phyloP scores from a whole-genome alignment of 768 basidiomycete species.

The Fomitopsis pulvina region DNA sequence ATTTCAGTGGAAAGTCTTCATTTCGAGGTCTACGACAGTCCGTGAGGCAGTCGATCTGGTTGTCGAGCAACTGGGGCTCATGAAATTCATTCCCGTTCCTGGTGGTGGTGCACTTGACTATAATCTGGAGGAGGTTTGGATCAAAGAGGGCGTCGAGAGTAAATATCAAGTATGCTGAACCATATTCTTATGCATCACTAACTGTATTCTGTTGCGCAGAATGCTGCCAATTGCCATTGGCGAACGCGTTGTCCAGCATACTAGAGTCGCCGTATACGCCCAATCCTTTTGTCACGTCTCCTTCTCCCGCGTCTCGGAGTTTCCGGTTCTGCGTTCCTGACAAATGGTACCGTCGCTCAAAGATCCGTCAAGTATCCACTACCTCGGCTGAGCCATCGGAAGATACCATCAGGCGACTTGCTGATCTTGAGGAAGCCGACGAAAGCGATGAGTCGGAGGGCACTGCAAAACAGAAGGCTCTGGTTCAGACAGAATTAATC shows the following conservation, averaged over 20 bases:
- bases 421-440: conserved; percentile 42
- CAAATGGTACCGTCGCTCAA: conserved; percentile 73
- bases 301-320: conserved; percentile 25
- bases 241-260: conserved; percentile 37
- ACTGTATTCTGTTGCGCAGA: conserved; percentile 22
- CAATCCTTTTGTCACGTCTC: conserved; percentile 12
- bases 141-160: conserved; percentile 49
- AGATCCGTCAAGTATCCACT: conserved; percentile 43
- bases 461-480: conserved; percentile 50
- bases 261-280: conserved; percentile 27
- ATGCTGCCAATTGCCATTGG: conserved; percentile 36
- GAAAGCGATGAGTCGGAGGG: conserved; percentile 43
- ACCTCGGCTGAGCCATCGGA: conserved; percentile 45
- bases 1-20: conserved; percentile 58
- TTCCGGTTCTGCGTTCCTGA: conserved; percentile 70
- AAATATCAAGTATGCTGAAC: conserved; percentile 19
- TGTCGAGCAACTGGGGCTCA: conserved; percentile 60
- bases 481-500: conserved; percentile 19
- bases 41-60: conserved; percentile 46
- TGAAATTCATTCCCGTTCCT: conserved; percentile 56
- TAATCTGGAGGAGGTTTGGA: conserved; percentile 64
- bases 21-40: conserved; percentile 51
- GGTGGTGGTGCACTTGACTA: conserved; percentile 70
- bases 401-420: conserved; percentile 41
- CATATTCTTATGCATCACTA: background rate